Percentiles rank a stretch among this genome's conserved stretches.
phyloP scores from a whole-genome alignment of 179 eudicot species.

The Sideroxylon spinosum region DNA sequence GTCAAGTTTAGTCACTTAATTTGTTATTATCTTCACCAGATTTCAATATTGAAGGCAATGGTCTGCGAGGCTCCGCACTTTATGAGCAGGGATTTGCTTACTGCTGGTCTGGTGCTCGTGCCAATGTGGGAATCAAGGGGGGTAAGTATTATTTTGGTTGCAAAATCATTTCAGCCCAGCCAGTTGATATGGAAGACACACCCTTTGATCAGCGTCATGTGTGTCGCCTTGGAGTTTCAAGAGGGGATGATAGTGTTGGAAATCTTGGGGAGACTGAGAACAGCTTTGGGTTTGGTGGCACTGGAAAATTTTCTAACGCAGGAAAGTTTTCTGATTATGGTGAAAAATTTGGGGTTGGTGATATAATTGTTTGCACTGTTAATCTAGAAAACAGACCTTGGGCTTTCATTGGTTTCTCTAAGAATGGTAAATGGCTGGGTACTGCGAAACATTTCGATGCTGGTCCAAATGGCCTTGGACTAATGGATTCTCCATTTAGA shows the following conservation, averaged over 20 bases:
- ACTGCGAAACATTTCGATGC: slow-evolving; percentile 36
- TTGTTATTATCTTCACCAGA: slow-evolving; percentile 30
- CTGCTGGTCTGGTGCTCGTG: slow-evolving; percentile 84
- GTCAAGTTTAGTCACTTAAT: background rate
- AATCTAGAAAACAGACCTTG: slow-evolving; percentile 46
- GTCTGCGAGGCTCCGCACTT: slow-evolving; percentile 47
- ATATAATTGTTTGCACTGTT: slow-evolving; percentile 54
- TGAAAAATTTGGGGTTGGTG: slow-evolving; percentile 54
- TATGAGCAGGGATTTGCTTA: slow-evolving; percentile 57
- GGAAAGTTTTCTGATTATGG: slow-evolving; percentile 47
- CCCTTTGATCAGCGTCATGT: slow-evolving; percentile 43
- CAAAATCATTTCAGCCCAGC: slow-evolving; percentile 48
- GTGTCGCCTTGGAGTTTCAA: slow-evolving; percentile 60
- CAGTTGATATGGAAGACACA: slow-evolving; percentile 54
- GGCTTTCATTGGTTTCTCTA: slow-evolving; percentile 48
- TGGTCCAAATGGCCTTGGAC: slow-evolving; percentile 33
- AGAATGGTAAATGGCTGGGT: slow-evolving; percentile 58
- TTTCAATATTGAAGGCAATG: slow-evolving; percentile 53
- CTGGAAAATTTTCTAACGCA: slow-evolving; percentile 50
- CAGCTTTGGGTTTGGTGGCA: slow-evolving; percentile 64
- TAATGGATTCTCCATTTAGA: slow-evolving; percentile 22
- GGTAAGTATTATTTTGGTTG: slow-evolving; percentile 70
- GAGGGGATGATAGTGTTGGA: slow-evolving; percentile 48
- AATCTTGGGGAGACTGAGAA: slow-evolving; percentile 56
- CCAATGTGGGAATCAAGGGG: slow-evolving; percentile 48